Base-by-base conservation (phyloP, 768 basidiomycete genomes). In the Panus rudis region DNA sequence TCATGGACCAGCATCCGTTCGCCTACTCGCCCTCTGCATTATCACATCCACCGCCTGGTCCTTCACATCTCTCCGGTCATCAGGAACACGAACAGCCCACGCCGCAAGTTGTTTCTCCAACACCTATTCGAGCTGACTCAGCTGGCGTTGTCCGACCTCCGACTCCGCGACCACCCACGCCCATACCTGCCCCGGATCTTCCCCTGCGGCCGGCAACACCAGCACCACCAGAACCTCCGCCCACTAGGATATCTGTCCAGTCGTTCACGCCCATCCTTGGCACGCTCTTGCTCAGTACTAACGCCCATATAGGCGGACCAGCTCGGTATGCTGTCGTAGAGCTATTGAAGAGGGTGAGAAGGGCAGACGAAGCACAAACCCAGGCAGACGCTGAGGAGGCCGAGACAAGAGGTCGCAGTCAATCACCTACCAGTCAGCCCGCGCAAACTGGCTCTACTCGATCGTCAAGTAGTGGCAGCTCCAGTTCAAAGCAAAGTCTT, bases 221-320 rank as follows among this genome's bases (percentile, higher is more conserved):
- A 30, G 10, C 10, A 10, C 10, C 28, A 10, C 28, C 28, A 30
- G 85, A 82, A 73, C 79, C 50, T 91, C 86, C 59, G 76, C 57
- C 50, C 22, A 75, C 63, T 53, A 66, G 59, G 35, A 79, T 98
- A 34, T 76, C 82, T 28, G 86, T 89, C 3, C 83, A 87, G 54
- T 78, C 84, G 4, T 98, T 98, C 62, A 96, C 92, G 2, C 89
- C 90, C 11, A 83, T 96, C 38, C 73, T 98, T 23, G 92, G 89
- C 32, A 86, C 87, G 0, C 69, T 98, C 22, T 73, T 98, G 12
- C 78, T 97, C 34, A 90, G 83, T 57, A 73, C 82, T 21, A 91
- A 88, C 53, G 70, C 75, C 37, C 64, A 73, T 38, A 81, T 96
- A 25, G 81, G 84, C 37, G 80, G 79, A 22, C 72, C 79, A 3